Evolutionary conservation across 768 basidiomycete genomes (phyloP).

Genomic region (Psilocybe tampanensis): DNA sequence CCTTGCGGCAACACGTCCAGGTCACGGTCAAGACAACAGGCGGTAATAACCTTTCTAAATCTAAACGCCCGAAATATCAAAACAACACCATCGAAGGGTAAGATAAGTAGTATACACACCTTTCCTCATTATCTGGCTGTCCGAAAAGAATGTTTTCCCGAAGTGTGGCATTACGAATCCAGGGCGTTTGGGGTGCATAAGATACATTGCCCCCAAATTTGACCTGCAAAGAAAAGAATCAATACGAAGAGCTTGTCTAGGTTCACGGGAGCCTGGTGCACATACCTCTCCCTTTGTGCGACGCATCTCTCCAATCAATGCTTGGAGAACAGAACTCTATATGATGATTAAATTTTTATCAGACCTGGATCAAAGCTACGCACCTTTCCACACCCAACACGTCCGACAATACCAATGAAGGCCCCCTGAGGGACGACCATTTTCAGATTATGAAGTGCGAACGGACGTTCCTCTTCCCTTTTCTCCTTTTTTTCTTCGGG

Average conservation of each 20-base stretch:
- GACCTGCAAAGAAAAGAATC: conserved; percentile 27
- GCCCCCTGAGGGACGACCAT: conserved; percentile 54
- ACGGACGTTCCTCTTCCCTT: conserved; percentile 41
- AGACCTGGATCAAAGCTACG: background rate
- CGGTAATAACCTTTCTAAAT: conserved; percentile 57
- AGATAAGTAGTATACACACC: conserved; percentile 29
- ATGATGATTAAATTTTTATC: too few species aligned
- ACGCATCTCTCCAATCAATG: conserved; percentile 70
- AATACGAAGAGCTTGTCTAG: too few species aligned
- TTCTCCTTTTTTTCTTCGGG: conserved; percentile 5
- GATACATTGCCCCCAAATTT: conserved; percentile 56
- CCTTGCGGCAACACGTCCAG: conserved; percentile 72
- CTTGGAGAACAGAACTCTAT: conserved; percentile 59
- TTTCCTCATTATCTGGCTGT: conserved; percentile 59
- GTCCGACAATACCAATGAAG: conserved; percentile 72
- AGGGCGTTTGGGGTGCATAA: conserved; percentile 63
- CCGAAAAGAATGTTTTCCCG: conserved; percentile 80
- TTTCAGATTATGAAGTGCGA: conserved; percentile 50
- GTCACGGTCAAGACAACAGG: conserved; percentile 73
- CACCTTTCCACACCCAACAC: conserved; percentile 75
- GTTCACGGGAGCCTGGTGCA: too few species aligned
- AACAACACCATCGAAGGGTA: background rate
- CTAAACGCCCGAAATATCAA: conserved; percentile 30
- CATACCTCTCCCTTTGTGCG: conserved; percentile 46
- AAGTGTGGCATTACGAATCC: conserved; percentile 71